Evolutionary conservation across 495 filamentous ascomycete genomes (phyloP), one percentile per base, ranked within the genome.

Genomic region (Podospora pseudoanserina): DNA sequence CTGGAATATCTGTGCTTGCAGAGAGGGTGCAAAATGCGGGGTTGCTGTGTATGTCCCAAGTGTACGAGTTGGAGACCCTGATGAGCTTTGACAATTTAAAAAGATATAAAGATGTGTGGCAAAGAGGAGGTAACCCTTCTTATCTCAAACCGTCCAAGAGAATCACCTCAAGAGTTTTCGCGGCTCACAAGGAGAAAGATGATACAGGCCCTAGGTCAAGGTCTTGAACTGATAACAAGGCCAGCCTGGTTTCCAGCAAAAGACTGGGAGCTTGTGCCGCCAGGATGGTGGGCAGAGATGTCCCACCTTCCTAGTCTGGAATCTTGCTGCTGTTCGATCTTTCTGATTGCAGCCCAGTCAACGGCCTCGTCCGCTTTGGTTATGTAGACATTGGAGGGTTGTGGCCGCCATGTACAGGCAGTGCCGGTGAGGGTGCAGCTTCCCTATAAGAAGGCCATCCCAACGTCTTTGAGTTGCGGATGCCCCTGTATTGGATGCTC

Each of bases 11-110:
- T 57, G 49, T 39, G 60, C 19, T 53, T 1, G 34, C 34, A 28
- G 30, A 54, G 64, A 62, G 63, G 65, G 65, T 66, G 70, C 57
- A 23, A 53, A 19, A 49, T 66, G 56, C 28, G 65, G 63, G 57
- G 64, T 44, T 59, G 4, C 7, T 32, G 39, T 49, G 39, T 49
- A 1, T 49, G 39, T 49, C 13, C 39, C 39, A 16, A 23, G n/a
- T 55, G 63, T 57, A 20, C 13, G 19, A 34, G 55, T 67, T 34
- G 26, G 39, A 65, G 27, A 53, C 44, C 16, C 56, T 27, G 55
- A 23, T 6, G 1, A 39, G 19, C 15, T 39, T 62, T 55, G 27
- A 59, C 53, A 32, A 23, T 60, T 0, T 9, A 20, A 58, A 58
- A 58, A 58, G 18, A 26, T 15, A 20, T 1, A 20, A 26, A 58